Base-by-base conservation (phyloP, 306 rosid species). In the Vicia sativa region DNA sequence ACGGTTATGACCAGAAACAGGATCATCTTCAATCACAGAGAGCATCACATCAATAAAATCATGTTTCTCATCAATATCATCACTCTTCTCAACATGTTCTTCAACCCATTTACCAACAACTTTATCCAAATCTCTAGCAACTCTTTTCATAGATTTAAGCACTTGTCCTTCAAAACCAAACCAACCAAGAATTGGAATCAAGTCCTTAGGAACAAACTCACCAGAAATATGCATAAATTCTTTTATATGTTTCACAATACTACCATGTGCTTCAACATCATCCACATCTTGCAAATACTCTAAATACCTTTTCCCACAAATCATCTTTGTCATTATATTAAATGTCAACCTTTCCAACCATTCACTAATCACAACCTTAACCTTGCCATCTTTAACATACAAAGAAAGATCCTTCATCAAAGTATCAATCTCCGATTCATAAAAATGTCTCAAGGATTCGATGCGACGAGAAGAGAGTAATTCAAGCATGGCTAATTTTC, bases 1-100 rank as follows among this genome's bases (percentile, higher is more conserved):
- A 7, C 87, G 78, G 0, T 73, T 2, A 39, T 75, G 60, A 13
- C 83, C 74, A 59, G 79, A 62, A 57, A 43, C 37, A 11, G 74
- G 21, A 62, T 76, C 72, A 19, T 84, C 87, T 70, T 76, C 71
- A 76, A 82, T 63, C 16, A 50, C 68, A 45, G 83, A 80, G 0
- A 84, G 62, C 89, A 82, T 68, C 13, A 84, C 69, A 62, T 87
- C 85, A 43, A 84, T 82, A 78, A 82, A 84, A 67, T 87, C 87
- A 41, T 67, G 79, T 70, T 87, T 34, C 11, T 78, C 70, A 39
- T 16, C 44, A 12, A 64, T 4, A 5, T 44, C 49, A 53, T 6
- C 15, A 9, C 76, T 37, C 56, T 28, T 19, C 9, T 7, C 29
- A 35, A 6, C 2, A 61, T 82, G 92, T 26, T 87, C 86, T 49